Base-by-base conservation (phyloP, 805 yeast genomes). In the Sporopachydermia lactativora region DNA sequence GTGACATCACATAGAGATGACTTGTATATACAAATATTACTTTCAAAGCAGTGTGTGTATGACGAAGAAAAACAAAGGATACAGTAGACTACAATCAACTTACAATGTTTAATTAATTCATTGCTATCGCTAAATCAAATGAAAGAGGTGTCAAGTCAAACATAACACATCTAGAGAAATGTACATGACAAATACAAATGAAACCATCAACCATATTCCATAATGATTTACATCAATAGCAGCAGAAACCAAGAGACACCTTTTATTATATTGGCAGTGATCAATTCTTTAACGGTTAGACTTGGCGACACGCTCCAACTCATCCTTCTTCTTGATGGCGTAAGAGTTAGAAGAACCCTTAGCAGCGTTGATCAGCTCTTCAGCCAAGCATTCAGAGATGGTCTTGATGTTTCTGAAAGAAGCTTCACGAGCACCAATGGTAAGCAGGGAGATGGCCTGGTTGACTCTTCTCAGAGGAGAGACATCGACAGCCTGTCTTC, bases 321-420 rank as follows among this genome's bases (percentile, higher is more conserved):
- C 99, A 72, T 92, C 99, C 95, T 92, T 92, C 98, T 92, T 92
- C 94, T 92, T 92, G 77, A 92, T 94, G 62, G 98, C 98, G 71
- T 88, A 94, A 65, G 98, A 92, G 70, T 96, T 94, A 57, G 99
- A 88, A 62, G 98, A 92, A 73, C 97, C 97, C 81, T 92, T 92
- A 65, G 94, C 98, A 63, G 99, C 99, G 79, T 92, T 92, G 71
- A 92, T 94, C 71, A 92, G 83, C 80, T 92, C 99, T 78, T 92
- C 99, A 66, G 99, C 97, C 68, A 92, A 83, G 75, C 98, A 92
- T 76, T 92, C 99, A 66, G 98, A 94, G 71, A 92, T 92, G 69
- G 97, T 86, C 85, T 94, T 92, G 76, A 92, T 76, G 88, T 92
- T 92, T 81, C 98, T 92, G 96, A 92, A 92, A 64, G 97, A 77